Percentiles rank a stretch among this genome's conserved stretches.
These are phyloP conservation scores for Chenopodium suecicum DNA, from an alignment of 148 eudicot genomes.

Conservation along the genomic window DNA sequence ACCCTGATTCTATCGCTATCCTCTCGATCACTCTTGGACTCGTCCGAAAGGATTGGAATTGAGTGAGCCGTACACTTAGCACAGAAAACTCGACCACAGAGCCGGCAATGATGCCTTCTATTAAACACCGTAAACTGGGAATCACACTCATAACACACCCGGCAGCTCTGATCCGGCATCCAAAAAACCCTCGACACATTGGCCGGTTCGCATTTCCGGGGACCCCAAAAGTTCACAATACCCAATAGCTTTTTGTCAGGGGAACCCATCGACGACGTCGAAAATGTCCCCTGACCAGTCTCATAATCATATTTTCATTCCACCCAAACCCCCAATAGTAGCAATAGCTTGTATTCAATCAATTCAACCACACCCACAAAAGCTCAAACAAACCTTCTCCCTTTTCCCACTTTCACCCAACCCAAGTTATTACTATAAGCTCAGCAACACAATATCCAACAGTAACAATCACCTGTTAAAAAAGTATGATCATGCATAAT, in stretches of 20 bases:
- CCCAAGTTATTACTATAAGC: slow-evolving; percentile 1
- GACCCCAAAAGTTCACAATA: slow-evolving; percentile 67
- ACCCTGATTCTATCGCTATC: slow-evolving; percentile 74
- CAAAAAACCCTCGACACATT: slow-evolving; percentile 80
- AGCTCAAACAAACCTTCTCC: not conserved
- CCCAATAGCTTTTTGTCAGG: slow-evolving; percentile 52
- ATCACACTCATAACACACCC: slow-evolving; percentile 87
- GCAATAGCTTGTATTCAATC: slow-evolving; percentile 3
- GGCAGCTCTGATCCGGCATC: slow-evolving; percentile 94
- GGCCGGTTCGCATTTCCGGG: slow-evolving; percentile 48
- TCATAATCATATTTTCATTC: slow-evolving; percentile 57
- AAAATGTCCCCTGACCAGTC: slow-evolving; percentile 44
- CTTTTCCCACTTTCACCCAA: slow-evolving; percentile 9
- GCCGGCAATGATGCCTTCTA: slow-evolving; percentile 88
- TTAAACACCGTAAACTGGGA: slow-evolving; percentile 72
- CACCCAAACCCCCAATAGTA: slow-evolving; percentile 19
- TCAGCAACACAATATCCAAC: slow-evolving; percentile 11
- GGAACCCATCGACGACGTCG: slow-evolving; percentile 61
- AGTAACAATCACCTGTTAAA: slow-evolving; percentile 18
- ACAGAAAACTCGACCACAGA: slow-evolving; percentile 87
- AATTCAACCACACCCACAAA: slow-evolving; percentile 7
- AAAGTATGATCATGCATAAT: not conserved
- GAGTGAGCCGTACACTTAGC: slow-evolving; percentile 73
- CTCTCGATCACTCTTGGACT: slow-evolving; percentile 39
- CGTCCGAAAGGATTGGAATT: slow-evolving; percentile 50